phyloP scores from a whole-genome alignment of 495 filamentous ascomycete genomes.

The Xylaria scruposa region DNA sequence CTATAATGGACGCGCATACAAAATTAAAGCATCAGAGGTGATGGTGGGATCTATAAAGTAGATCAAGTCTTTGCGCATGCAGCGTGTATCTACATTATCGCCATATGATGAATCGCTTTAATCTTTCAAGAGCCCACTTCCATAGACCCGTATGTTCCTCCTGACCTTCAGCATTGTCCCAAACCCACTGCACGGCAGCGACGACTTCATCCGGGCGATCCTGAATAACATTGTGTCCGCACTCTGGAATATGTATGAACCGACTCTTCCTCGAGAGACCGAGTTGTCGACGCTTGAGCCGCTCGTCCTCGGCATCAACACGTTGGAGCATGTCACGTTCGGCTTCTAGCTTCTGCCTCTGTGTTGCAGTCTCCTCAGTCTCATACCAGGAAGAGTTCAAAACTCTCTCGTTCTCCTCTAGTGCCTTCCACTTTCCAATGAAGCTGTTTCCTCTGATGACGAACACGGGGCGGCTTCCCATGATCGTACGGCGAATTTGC shows the following conservation, averaged over 20 bases:
- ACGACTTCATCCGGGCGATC: constrained; percentile 56
- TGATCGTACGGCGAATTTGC: constrained; percentile 47
- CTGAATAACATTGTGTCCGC: constrained; percentile 59
- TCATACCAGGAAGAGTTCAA: not conserved
- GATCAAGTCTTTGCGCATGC: too few species aligned
- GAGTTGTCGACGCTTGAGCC: constrained; percentile 55
- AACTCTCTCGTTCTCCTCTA: constrained; percentile 27
- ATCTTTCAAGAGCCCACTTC: constrained; percentile 8
- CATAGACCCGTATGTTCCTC: not conserved
- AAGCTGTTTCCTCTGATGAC: constrained; percentile 38
- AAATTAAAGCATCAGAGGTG: too few species aligned
- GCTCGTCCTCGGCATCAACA: constrained; percentile 47
- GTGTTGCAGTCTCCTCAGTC: not conserved
- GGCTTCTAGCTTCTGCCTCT: constrained; percentile 7
- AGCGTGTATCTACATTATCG: not conserved
- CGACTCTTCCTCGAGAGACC: constrained; percentile 45
- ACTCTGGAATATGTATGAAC: constrained; percentile 50
- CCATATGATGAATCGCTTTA: constrained; percentile 7
- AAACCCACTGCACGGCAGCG: constrained; percentile 55
- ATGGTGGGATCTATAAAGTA: too few species aligned
- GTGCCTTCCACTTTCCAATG: constrained; percentile 25
- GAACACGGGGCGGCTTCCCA: constrained; percentile 41
- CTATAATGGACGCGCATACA: too few species aligned
- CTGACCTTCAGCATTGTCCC: constrained; percentile 32
- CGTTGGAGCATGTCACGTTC: constrained; percentile 42